Evolutionary conservation across 352 stramenopile species (phyloP).

Genomic region (Phytopythium cucurbitacearum): DNA sequence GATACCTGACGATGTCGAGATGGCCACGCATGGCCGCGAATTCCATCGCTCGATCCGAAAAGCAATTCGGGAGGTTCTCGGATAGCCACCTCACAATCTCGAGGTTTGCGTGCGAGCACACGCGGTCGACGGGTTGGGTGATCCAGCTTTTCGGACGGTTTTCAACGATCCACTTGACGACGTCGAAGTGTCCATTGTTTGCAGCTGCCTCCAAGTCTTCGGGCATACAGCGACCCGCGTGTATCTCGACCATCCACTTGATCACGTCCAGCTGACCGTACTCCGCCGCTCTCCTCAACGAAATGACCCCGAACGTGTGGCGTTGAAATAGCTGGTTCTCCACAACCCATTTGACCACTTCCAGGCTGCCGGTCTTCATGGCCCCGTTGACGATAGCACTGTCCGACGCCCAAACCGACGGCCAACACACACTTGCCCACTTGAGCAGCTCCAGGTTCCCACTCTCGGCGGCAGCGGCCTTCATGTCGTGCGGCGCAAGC

Average conservation of each 20-base stretch:
- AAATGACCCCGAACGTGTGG: conserved; percentile 16
- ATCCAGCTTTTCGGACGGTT: conserved; percentile 7
- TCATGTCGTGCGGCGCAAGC: conserved; percentile 13
- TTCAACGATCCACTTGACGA: conserved; percentile 11
- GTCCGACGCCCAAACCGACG: neutral
- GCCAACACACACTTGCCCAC: conserved; percentile 10
- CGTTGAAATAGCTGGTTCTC: conserved; percentile 12
- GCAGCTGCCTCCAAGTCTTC: neutral
- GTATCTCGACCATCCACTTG: conserved; percentile 24
- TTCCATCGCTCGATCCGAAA: conserved; percentile 2
- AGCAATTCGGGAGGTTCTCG: conserved; percentile 3
- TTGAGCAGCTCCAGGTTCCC: conserved; percentile 27
- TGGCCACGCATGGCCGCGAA: conserved; percentile 5
- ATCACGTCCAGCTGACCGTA: conserved; percentile 27
- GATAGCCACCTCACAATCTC: conserved; percentile 9
- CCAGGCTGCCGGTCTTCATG: no score
- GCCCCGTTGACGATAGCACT: neutral
- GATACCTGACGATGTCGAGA: conserved; percentile 17
- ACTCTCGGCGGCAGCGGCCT: conserved; percentile 17
- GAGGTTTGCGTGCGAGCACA: conserved; percentile 1
- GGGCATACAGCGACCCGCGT: neutral
- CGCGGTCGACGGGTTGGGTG: conserved; percentile 3
- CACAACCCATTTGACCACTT: neutral
- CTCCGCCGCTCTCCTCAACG: conserved; percentile 19
- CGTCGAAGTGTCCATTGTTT: neutral